These are phyloP conservation scores for Solanum piurae DNA, from an alignment of 257 asterid genomes.

Conservation along the genomic window DNA sequence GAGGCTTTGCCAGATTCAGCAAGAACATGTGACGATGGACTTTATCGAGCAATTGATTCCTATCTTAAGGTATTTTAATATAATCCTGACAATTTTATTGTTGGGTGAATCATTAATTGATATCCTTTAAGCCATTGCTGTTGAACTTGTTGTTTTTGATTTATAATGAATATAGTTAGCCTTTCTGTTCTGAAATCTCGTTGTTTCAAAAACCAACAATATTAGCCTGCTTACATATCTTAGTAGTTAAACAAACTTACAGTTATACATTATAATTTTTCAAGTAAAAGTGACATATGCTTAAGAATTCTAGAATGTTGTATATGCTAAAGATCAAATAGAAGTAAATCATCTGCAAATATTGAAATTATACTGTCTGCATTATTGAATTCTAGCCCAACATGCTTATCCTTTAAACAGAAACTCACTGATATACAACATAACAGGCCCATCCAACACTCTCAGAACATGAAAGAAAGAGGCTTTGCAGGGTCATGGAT, in stretches of 20 bases:
- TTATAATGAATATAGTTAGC: neutral
- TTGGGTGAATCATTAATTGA: neutral
- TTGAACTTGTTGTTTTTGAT: neutral
- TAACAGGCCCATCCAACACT: constrained; percentile 82
- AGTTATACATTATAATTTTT: neutral
- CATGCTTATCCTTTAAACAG: neutral
- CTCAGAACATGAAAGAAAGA: constrained; percentile 85
- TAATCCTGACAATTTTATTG: neutral
- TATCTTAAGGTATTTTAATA: constrained; percentile 67
- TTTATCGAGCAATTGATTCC: constrained; percentile 87
- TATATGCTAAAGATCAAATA: neutral
- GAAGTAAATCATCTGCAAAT: neutral
- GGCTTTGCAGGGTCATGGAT: constrained; percentile 93
- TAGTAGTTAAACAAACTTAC: neutral
- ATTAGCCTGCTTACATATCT: neutral
- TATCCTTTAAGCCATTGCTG: neutral
- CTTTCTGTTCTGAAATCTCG: neutral
- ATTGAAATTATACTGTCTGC: neutral
- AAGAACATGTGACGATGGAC: constrained; percentile 76
- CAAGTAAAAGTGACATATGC: neutral
- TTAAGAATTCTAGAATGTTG: neutral
- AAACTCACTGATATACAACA: neutral
- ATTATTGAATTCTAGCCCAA: neutral
- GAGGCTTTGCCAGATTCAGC: constrained; percentile 93
- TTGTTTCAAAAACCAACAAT: neutral